Evolutionary conservation across 2,329 filamentous ascomycete species (phyloP), one percentile per base, ranked within the genome.

Genomic region (Curvularia verruculosa): DNA sequence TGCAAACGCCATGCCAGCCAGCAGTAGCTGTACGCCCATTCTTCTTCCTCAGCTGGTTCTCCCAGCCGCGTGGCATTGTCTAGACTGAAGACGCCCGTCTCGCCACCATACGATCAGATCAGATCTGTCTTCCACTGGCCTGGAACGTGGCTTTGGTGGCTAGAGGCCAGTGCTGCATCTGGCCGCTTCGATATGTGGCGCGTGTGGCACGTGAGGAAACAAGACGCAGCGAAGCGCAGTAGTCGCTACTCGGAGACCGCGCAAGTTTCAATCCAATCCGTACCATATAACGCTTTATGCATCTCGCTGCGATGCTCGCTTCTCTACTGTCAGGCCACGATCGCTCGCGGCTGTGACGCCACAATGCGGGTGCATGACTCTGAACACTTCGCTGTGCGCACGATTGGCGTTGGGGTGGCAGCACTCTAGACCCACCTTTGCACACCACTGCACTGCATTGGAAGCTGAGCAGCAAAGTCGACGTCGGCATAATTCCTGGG

Each of bases 1-100:
- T 46, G 39, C 10, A 15, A 29, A 29, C 28, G 7, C 7, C 28
- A 10, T 29, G 28, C 28, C 28, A n/a, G 37, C 53, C 48, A 43
- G 41, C 48, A 18, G 53, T 10, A 29, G 28, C 9, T 44, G 26
- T n/a, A n/a, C 40, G 19, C 46, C 23, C 31, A 21, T 49, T 43
- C 28, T 45, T 51, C 40, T 43, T 56, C 18, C 28, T 52, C 53
- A 52, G 49, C 53, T 49, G n/a, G 44, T n/a, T 24, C 40, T 12
- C n/a, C n/a, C 19, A 24, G 15, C 24, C 37, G 45, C 53, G 34
- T 56, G 44, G 23, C 31, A 51, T 39, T 15, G 24, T 49, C 46
- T 37, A 49, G 46, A 49, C 46, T 49, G 31, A n/a, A 13, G 13
- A 7, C 40, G 3, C 19, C 15, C 18, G 21, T n/a, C 12, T 39